A percentile compares a stretch with the other conserved stretches of the same genome.
Conservation (phyloP, 2,329 filamentous ascomycete species). For the Phaeosphaeria sp. region DNA sequence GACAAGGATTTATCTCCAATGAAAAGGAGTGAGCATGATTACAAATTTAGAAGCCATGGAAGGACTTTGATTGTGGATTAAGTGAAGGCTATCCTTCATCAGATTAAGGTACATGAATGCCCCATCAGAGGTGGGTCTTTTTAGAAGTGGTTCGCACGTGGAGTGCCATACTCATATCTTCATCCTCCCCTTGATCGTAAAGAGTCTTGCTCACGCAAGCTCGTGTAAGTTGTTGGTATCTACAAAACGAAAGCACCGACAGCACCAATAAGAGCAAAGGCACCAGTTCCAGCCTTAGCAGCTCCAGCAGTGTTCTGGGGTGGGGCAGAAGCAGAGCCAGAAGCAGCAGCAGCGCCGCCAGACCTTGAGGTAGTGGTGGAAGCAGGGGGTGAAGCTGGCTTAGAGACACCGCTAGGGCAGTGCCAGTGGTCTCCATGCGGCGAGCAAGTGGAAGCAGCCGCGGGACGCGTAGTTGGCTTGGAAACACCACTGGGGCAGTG, state of each 20-base stretch:
- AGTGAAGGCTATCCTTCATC: not conserved
- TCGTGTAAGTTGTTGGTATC: not conserved
- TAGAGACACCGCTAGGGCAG: constrained; percentile 33
- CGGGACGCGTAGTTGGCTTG: constrained; percentile 27
- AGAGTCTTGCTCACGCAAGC: not conserved
- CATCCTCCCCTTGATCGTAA: not conserved
- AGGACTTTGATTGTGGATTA: not conserved
- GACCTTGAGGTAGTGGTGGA: constrained; percentile 7
- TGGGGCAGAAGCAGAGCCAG: constrained; percentile 8
- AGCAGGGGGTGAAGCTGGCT: constrained; percentile 26
- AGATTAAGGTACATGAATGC: not conserved
- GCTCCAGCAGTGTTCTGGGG: constrained; percentile 10
- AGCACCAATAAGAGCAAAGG: constrained; percentile 10
- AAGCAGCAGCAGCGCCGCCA: not conserved
- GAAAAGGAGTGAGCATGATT: not conserved
- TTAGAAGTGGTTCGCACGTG: not conserved
- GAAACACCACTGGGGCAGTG: constrained; percentile 34
- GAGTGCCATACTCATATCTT: not conserved
- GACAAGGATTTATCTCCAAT: no score
- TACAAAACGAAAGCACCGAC: constrained; percentile 17
- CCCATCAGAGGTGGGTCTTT: not conserved
- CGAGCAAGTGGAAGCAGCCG: constrained; percentile 7
- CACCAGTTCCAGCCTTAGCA: constrained; percentile 4
- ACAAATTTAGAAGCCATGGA: not conserved
- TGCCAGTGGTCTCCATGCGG: constrained; percentile 31